Base-by-base conservation (phyloP, 192 early-diverging fungal species). In the Geranomyces variabilis region DNA sequence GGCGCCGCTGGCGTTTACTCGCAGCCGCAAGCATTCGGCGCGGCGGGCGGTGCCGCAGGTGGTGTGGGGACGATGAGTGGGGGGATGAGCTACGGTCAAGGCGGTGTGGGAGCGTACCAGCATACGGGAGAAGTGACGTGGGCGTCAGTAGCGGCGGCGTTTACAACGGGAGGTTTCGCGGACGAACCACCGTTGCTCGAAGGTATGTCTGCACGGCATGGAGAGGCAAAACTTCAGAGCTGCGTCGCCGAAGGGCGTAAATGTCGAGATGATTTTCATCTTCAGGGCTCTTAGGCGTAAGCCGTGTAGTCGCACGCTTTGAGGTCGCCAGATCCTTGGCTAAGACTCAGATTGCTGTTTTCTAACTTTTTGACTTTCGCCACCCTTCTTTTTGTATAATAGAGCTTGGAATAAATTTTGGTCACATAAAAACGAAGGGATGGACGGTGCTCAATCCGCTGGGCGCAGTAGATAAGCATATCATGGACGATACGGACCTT, bases 401-500 rank as follows among this genome's bases (percentile, higher is more conserved):
- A 88, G 97, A 99, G 78, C 88, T 99, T 44, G 97, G 94, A 0
- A 90, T 99, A 60, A 96, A 96, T 77, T 97, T 97, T 73, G 80
- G 77, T 55, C 95, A 99, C 76, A 97, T 99, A 74, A 86, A 89
- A 71, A 84, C 87, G 43, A 98, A 93, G 81, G 90, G 86, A 13
- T 79, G 95, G 59, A 88, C 93, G 8, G 94, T 94, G 13, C 82
- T 96, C 48, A 96, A 95, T 75, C 94, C 93, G 6, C 84, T 93
- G 57, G 56, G 61, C 24, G 53, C 63, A 5, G 60, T 84, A 5
- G 81, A 83, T 62, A 86, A 88, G 15, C 83, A 93, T 61, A 94
- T 97, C 59, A 93, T 96, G 90, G 95, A 97, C 67, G 96, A 99
- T 74, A 87, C 95, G 13, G 97, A 99, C 79, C 84, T 99, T 76